phyloP scores from a whole-genome alignment of 108 stramenopile species.

The Stephanodiscus minutulus region DNA sequence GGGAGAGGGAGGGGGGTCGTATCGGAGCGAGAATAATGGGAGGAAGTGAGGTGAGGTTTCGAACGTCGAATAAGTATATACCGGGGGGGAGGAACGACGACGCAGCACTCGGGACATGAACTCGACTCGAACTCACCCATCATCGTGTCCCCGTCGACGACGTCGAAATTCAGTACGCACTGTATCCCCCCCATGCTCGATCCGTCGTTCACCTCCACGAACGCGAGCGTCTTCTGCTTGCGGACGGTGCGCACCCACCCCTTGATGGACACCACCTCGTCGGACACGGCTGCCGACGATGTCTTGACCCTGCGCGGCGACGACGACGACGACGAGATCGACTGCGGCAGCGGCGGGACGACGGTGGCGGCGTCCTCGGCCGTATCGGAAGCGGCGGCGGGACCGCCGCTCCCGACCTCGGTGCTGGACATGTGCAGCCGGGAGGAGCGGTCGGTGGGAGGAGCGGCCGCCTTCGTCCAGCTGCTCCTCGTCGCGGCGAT shows the following conservation, averaged over 20 bases:
- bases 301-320: slow-evolving; percentile 67
- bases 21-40: not conserved
- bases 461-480: not conserved
- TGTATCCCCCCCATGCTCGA: slow-evolving; percentile 91
- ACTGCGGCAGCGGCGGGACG: not conserved
- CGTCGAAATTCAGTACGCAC: slow-evolving; percentile 78
- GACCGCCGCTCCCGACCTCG: not conserved
- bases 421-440: too few relatives aligned
- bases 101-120: too few relatives aligned
- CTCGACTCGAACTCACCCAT: slow-evolving; percentile 49
- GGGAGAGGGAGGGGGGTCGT: not conserved
- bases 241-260: slow-evolving; percentile 98
- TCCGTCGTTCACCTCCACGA: slow-evolving; percentile 98
- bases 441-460: too few relatives aligned
- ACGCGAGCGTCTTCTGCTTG: slow-evolving; percentile 96
- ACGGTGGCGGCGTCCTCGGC: not conserved
- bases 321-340: slow-evolving; percentile 19
- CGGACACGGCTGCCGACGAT: slow-evolving; percentile 64
- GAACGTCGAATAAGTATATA: too few relatives aligned
- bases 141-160: slow-evolving; percentile 65
- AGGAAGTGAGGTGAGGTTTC: not conserved
- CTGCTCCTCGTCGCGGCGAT: not conserved
- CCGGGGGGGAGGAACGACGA: too few relatives aligned
- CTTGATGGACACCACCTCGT: slow-evolving; percentile 81
- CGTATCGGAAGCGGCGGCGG: too few relatives aligned